A percentile compares a stretch with the other conserved stretches of the same genome.
phyloP scores from a whole-genome alignment of 2,329 filamentous ascomycete genomes.

The Phoma herbarum region DNA sequence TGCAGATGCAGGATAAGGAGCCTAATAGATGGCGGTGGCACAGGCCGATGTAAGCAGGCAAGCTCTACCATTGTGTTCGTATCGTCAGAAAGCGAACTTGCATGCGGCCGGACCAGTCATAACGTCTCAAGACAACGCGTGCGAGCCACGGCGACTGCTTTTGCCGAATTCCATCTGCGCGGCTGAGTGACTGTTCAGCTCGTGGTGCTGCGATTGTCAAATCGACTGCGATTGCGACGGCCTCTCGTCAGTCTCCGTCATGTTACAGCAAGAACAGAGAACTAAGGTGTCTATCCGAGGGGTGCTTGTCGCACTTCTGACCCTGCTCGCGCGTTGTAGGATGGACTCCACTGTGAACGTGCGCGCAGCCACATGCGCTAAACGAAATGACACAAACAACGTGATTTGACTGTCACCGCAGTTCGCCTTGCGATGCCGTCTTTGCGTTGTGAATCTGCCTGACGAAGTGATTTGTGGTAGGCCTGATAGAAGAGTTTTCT shows the following conservation, averaged over 20 bases:
- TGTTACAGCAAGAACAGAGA: not conserved
- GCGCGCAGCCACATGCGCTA: slow-evolving; percentile 45
- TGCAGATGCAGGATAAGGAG: slow-evolving; percentile 17
- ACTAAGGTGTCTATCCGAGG: slow-evolving; percentile 4
- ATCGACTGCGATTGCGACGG: slow-evolving; percentile 16
- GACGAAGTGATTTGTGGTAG: slow-evolving; percentile 24
- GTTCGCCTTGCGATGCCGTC: slow-evolving; percentile 30
- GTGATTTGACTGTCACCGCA: slow-evolving; percentile 29
- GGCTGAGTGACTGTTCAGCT: slow-evolving; percentile 40
- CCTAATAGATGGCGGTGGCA: slow-evolving; percentile 39
- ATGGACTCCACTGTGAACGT: slow-evolving; percentile 27
- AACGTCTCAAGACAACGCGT: slow-evolving; percentile 26
- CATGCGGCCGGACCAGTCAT: slow-evolving; percentile 25
- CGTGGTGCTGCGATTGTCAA: slow-evolving; percentile 22
- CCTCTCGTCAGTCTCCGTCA: not conserved
- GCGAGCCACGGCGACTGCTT: slow-evolving; percentile 29
- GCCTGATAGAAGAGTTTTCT: slow-evolving; percentile 23
- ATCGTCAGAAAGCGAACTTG: slow-evolving; percentile 24
- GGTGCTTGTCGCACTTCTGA: slow-evolving; percentile 8
- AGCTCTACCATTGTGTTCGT: slow-evolving; percentile 18
- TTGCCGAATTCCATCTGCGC: slow-evolving; percentile 29
- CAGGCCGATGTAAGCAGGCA: slow-evolving; percentile 19
- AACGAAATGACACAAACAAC: slow-evolving; percentile 30
- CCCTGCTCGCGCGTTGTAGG: slow-evolving; percentile 23
- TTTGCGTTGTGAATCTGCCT: slow-evolving; percentile 32